Conservation (phyloP, 2,329 filamentous ascomycete species). For the Curvularia sp. region DNA sequence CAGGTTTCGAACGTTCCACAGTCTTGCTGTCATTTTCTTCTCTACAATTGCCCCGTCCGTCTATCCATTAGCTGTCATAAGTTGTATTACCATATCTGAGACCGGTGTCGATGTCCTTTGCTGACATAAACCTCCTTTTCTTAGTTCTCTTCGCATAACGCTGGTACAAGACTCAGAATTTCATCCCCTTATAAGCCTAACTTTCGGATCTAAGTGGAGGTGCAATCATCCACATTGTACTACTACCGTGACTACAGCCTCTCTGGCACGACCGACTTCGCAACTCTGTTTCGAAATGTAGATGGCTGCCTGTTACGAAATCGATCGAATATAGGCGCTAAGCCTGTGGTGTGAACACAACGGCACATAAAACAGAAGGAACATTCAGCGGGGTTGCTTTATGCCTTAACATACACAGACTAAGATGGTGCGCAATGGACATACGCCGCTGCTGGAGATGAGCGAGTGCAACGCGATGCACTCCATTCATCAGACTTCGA, state of each 20-base stretch:
- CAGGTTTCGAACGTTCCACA: neutral
- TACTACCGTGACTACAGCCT: neutral
- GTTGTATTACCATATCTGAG: neutral
- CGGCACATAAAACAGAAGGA: neutral
- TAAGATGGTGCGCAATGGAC: neutral
- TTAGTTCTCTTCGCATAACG: neutral
- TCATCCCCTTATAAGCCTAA: neutral
- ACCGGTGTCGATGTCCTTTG: neutral
- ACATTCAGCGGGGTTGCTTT: neutral
- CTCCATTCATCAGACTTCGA: too few species aligned
- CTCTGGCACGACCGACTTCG: neutral
- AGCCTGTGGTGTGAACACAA: neutral
- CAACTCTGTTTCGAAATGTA: neutral
- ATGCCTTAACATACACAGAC: neutral
- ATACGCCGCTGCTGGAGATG: neutral
- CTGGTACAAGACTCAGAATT: neutral
- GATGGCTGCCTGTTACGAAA: neutral
- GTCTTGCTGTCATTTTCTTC: neutral
- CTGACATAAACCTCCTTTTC: neutral
- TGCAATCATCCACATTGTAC: neutral
- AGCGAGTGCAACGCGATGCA: neutral
- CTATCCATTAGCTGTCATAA: neutral
- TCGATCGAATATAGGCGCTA: neutral
- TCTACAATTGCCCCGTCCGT: neutral
- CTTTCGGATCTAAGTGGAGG: neutral